phyloP scores from a whole-genome alignment of 257 asterid genomes.

The Fraxinus excelsior region DNA sequence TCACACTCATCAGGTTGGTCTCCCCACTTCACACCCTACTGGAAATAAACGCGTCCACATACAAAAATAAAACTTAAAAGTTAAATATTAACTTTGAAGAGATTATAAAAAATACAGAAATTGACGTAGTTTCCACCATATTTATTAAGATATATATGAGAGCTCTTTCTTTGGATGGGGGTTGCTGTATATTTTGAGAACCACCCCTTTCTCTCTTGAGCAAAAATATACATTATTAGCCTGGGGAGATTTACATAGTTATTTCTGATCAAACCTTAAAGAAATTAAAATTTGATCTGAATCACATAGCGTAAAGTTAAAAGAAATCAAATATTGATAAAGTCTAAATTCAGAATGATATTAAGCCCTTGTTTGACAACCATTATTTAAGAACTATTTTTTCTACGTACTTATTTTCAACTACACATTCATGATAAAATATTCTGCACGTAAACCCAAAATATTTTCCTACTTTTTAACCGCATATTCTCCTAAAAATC shows the following conservation, averaged over 20 bases:
- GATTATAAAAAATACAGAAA: neutral
- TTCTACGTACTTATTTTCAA: too few relatives aligned
- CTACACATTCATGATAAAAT: too few relatives aligned
- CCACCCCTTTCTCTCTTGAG: neutral
- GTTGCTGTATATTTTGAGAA: neutral
- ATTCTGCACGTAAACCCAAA: too few relatives aligned
- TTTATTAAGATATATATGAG: neutral
- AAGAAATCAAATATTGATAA: neutral
- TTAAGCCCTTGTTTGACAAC: neutral
- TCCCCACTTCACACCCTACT: neutral
- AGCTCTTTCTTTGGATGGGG: neutral
- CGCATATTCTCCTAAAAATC: too few relatives aligned
- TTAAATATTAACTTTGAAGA: neutral
- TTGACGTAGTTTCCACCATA: neutral
- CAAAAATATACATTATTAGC: neutral
- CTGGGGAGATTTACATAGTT: neutral
- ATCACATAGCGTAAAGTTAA: neutral
- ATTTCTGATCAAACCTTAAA: conserved; percentile 5
- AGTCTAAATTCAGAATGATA: conserved; percentile 2
- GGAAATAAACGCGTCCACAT: neutral
- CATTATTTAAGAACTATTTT: too few relatives aligned
- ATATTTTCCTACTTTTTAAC: too few relatives aligned
- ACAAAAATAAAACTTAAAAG: neutral
- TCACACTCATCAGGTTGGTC: conserved; percentile 89
- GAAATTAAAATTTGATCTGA: neutral